Percentiles rank a stretch among this genome's conserved stretches.
Evolutionary conservation across 2,329 filamentous ascomycete genomes (phyloP).

Genomic region (Aspergillus brasiliensis): DNA sequence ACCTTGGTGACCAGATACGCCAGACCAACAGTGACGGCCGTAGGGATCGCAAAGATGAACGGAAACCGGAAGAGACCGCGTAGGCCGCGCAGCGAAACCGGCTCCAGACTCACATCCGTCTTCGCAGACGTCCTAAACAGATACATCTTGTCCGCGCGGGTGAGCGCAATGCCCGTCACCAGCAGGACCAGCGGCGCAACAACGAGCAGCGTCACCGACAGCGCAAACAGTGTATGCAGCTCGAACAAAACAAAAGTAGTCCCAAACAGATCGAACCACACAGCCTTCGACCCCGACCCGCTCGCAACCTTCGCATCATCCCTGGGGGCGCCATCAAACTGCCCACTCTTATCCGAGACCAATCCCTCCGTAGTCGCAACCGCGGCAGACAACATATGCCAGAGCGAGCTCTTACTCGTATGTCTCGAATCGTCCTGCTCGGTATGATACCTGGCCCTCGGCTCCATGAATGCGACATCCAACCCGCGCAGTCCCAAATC

Average conservation of each 20-base stretch:
- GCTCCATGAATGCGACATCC: slow-evolving; percentile 88
- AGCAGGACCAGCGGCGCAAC: slow-evolving; percentile 74
- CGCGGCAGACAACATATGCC: slow-evolving; percentile 92
- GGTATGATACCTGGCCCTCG: slow-evolving; percentile 86
- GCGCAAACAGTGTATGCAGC: slow-evolving; percentile 81
- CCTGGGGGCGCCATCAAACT: slow-evolving; percentile 63
- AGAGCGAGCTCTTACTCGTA: slow-evolving; percentile 67
- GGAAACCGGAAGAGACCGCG: slow-evolving; percentile 85
- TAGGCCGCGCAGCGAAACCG: slow-evolving; percentile 70
- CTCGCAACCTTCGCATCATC: slow-evolving; percentile 66
- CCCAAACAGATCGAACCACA: slow-evolving; percentile 95
- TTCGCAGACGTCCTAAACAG: slow-evolving; percentile 71
- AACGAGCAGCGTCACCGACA: slow-evolving; percentile 81
- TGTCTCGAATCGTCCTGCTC: slow-evolving; percentile 82
- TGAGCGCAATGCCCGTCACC: slow-evolving; percentile 68
- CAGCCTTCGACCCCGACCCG: slow-evolving; percentile 67
- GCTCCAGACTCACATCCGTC: slow-evolving; percentile 62
- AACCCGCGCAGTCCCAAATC: slow-evolving; percentile 80
- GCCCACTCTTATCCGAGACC: slow-evolving; percentile 66
- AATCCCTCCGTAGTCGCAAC: slow-evolving; percentile 73
- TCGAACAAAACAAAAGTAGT: slow-evolving; percentile 75
- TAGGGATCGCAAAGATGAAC: slow-evolving; percentile 69
- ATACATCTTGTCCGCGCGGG: slow-evolving; percentile 80
- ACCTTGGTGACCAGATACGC: slow-evolving; percentile 77
- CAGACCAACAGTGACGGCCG: slow-evolving; percentile 68